Evolutionary conservation across 1,139 yeast genomes (phyloP), one percentile per base, ranked within the genome.

Genomic region (Zygosaccharomyces pseudobailii): DNA sequence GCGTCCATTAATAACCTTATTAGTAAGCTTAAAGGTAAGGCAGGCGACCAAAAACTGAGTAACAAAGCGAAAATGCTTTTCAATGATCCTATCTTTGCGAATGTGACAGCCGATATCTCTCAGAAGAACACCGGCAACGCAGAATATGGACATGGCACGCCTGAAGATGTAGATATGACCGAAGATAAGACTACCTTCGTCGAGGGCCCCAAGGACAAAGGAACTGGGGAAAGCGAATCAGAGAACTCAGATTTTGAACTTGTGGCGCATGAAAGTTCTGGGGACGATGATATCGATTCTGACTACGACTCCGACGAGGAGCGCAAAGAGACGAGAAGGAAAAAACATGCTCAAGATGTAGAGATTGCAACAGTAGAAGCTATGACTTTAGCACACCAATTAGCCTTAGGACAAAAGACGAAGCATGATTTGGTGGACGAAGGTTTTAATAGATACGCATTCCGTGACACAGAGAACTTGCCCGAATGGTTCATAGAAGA

Each of bases 401-500:
- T 94, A 42, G 98, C 98, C 0, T 70, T 88, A 30, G 96, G 97
- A 3, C 89, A 87, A 60, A 86, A 76, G 71, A 79, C 82, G 45
- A 89, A 84, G 66, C 83, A 87, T 59, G 95, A 90, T 59, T 73
- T 92, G 51, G 73, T 87, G 22, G 90, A 89, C 59, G 97, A 92
- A 60, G 96, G 97, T 31, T 87, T 86, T 68, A 88, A 92, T 67
- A 80, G 88, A 66, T 87, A 88, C 59, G 82, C 97, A 1, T 90
- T 92, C 77, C 79, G 97, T 57, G 97, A 92, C 61, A 76, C 73
- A 43, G 97, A 90, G 22, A 89, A 90, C 23, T 74, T 92, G 47
- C 99, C 99, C 0, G 90, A 82, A 20, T 92, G 99, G 99, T 92
- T 94, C 64, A 55, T 87, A 47, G 97, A 92, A 59, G 98, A 92